phyloP scores from a whole-genome alignment of 2,329 filamentous ascomycete species.

The Bimuria novae-zelandiae region DNA sequence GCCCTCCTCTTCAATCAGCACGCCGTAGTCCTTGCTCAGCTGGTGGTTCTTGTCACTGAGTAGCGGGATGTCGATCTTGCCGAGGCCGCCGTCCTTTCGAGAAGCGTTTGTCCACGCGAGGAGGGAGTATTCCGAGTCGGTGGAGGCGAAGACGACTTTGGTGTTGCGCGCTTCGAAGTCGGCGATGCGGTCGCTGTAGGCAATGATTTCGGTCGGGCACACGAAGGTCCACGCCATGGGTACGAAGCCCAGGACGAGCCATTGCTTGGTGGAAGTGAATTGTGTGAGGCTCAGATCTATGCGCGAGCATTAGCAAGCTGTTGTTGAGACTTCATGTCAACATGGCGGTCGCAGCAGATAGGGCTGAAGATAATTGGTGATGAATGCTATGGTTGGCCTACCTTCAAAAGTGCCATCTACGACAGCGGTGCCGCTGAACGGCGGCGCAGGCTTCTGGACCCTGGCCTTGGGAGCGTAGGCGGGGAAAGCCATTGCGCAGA shows the following conservation, averaged over 20 bases:
- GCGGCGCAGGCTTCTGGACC: slow-evolving; percentile 47
- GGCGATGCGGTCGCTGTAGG: slow-evolving; percentile 65
- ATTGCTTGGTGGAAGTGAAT: slow-evolving; percentile 53
- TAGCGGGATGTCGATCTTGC: slow-evolving; percentile 64
- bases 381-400: too few species aligned
- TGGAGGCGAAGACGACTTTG: slow-evolving; percentile 64
- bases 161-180: slow-evolving; percentile 65
- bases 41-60: slow-evolving; percentile 66
- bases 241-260: slow-evolving; percentile 70
- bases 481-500: slow-evolving; percentile 41
- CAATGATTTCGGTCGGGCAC: slow-evolving; percentile 69
- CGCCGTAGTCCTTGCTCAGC: slow-evolving; percentile 65
- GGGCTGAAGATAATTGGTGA: too few species aligned
- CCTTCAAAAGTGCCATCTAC: slow-evolving; percentile 49
- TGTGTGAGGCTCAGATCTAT: slow-evolving; percentile 44
- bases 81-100: slow-evolving; percentile 66
- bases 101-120: slow-evolving; percentile 58
- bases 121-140: slow-evolving; percentile 61
- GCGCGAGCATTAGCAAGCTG: slow-evolving; percentile 7
- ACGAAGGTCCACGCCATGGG: slow-evolving; percentile 72
- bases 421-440: slow-evolving; percentile 45
- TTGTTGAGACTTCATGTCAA: too few species aligned
- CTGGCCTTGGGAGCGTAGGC: slow-evolving; percentile 45
- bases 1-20: slow-evolving; percentile 67
- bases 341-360: too few species aligned